Evolutionary conservation across 768 basidiomycete species (phyloP).

Genomic region (Trametes cinnabarina): DNA sequence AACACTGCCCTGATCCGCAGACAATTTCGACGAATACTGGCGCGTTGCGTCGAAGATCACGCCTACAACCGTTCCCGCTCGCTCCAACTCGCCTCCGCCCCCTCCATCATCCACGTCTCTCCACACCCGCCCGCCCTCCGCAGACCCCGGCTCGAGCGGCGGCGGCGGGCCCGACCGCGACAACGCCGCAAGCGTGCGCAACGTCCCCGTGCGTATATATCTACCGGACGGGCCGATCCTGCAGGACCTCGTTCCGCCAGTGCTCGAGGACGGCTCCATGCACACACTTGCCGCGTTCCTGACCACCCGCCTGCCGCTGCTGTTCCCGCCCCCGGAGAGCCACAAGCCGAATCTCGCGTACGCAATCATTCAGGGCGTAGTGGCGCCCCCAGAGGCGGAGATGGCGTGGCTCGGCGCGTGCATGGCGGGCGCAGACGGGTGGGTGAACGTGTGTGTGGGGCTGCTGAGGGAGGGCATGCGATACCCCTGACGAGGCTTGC

Average conservation of each 20-base stretch:
- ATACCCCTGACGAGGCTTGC: slow-evolving; percentile 5
- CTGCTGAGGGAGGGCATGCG: slow-evolving; percentile 24
- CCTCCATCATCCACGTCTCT: slow-evolving; percentile 54
- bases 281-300: slow-evolving; percentile 72
- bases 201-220: slow-evolving; percentile 86
- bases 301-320: slow-evolving; percentile 69
- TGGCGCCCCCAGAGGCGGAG: slow-evolving; percentile 80
- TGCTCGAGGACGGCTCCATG: slow-evolving; percentile 69
- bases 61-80: slow-evolving; percentile 68
- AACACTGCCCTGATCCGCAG: slow-evolving; percentile 40
- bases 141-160: slow-evolving; percentile 48
- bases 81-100: slow-evolving; percentile 53
- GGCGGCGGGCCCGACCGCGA: slow-evolving; percentile 57
- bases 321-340: slow-evolving; percentile 55
- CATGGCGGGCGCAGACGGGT: slow-evolving; percentile 91
- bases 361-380: slow-evolving; percentile 82
- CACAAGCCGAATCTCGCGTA: slow-evolving; percentile 56
- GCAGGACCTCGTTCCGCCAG: slow-evolving; percentile 84
- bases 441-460: slow-evolving; percentile 87
- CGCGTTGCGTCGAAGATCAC: slow-evolving; percentile 90
- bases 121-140: slow-evolving; percentile 63
- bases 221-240: slow-evolving; percentile 87
- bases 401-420: slow-evolving; percentile 94
- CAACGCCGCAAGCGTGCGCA: slow-evolving; percentile 82
- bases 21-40: slow-evolving; percentile 96